Evolutionary conservation across 352 stramenopile species (phyloP).

Genomic region (Pilasporangium apinafurcum): DNA sequence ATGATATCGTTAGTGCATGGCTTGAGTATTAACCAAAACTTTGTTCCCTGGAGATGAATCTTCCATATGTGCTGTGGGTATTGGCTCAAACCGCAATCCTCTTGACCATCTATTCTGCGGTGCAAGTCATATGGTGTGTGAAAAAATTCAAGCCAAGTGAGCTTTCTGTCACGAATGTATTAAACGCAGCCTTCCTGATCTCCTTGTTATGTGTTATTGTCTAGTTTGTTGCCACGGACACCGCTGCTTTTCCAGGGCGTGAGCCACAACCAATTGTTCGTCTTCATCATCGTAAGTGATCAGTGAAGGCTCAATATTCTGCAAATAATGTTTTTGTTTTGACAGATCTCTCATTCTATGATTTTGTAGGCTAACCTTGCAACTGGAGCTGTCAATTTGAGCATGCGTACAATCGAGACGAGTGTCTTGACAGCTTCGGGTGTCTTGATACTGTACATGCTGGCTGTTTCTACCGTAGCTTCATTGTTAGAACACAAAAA

Average conservation of each 20-base stretch:
- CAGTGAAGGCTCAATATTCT: too few relatives aligned
- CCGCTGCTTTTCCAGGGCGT: slow-evolving; percentile 66
- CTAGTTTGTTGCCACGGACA: slow-evolving; percentile 55
- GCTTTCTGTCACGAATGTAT: background rate
- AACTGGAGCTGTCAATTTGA: slow-evolving; percentile 72
- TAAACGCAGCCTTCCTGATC: too few relatives aligned
- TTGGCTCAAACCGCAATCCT: slow-evolving; percentile 57
- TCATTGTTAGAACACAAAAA: slow-evolving; percentile 39
- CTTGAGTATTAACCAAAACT: background rate
- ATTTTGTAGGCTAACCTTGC: slow-evolving; percentile 59
- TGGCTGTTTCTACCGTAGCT: slow-evolving; percentile 44
- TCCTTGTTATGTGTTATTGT: background rate
- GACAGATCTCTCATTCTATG: background rate
- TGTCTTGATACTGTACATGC: slow-evolving; percentile 64
- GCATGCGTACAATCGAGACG: slow-evolving; percentile 77
- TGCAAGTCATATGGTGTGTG: slow-evolving; percentile 61
- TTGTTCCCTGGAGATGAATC: slow-evolving; percentile 37
- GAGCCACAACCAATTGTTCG: slow-evolving; percentile 80
- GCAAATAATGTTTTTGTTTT: too few relatives aligned
- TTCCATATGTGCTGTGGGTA: slow-evolving; percentile 77
- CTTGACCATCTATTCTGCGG: slow-evolving; percentile 40
- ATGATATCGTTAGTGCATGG: background rate
- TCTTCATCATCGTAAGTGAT: slow-evolving; percentile 72
- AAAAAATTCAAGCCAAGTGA: background rate
- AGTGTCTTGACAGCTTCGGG: slow-evolving; percentile 17